Percentiles rank a stretch among this genome's conserved stretches.
Evolutionary conservation across 2,329 filamentous ascomycete species (phyloP).

Genomic region (Beauveria caledonica): DNA sequence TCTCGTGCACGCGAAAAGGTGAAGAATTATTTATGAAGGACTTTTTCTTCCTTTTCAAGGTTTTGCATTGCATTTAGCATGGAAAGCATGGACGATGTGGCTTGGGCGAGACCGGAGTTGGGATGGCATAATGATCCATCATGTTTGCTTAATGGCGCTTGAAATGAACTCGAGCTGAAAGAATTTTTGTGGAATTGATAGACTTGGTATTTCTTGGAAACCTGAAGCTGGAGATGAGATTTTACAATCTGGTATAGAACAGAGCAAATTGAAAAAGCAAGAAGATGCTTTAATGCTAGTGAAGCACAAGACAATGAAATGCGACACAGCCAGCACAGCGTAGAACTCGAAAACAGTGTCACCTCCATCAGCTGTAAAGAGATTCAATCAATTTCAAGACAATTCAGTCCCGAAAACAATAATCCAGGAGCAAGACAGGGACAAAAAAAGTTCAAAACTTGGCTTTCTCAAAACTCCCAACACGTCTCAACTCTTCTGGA

Average conservation of each 20-base stretch:
- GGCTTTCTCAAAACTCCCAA: neutral
- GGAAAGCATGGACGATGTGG: neutral
- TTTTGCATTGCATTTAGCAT: neutral
- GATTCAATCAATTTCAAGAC: too few relatives aligned
- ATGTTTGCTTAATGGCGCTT: neutral
- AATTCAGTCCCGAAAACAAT: neutral
- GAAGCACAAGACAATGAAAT: too few relatives aligned
- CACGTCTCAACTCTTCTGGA: neutral
- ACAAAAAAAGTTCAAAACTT: neutral
- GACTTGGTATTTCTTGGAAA: too few relatives aligned
- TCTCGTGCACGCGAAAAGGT: conserved; percentile 57
- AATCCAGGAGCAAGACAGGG: neutral
- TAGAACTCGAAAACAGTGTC: too few relatives aligned
- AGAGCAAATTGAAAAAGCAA: too few relatives aligned
- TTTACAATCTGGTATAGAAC: too few relatives aligned
- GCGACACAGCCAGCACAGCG: too few relatives aligned
- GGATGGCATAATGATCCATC: neutral
- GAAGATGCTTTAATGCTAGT: too few relatives aligned
- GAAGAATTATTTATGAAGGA: neutral
- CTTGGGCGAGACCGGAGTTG: neutral
- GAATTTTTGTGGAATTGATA: too few relatives aligned
- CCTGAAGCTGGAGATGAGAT: too few relatives aligned
- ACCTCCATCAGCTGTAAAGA: too few relatives aligned
- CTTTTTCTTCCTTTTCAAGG: neutral
- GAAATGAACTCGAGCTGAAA: too few relatives aligned